Percentiles rank a stretch among this genome's conserved stretches.
phyloP scores from a whole-genome alignment of 306 rosid species.

The Sicyos edulis region DNA sequence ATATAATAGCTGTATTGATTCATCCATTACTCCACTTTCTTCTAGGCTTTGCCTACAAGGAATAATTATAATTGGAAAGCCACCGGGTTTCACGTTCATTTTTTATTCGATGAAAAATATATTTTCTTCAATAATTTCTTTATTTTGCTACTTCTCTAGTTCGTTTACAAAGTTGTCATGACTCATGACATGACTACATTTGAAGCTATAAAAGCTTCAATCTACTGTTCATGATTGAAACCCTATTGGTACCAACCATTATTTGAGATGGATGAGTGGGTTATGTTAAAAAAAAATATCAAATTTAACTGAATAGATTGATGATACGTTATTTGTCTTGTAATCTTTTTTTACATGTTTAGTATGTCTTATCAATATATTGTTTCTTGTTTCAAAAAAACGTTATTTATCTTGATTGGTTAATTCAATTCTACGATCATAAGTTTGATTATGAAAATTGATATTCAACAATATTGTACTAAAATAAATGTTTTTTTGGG shows the following conservation, averaged over 20 bases:
- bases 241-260: neutral
- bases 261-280: neutral
- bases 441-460: too few species aligned
- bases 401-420: too few species aligned
- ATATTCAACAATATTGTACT: too few species aligned
- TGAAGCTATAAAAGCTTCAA: neutral
- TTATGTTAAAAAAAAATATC: too few species aligned
- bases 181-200: slow-evolving; percentile 5
- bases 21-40: slow-evolving; percentile 11
- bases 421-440: too few species aligned
- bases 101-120: neutral
- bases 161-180: neutral
- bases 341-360: too few species aligned
- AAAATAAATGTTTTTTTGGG: too few species aligned
- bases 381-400: too few species aligned
- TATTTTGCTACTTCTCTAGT: neutral
- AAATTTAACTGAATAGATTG: too few species aligned
- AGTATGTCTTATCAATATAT: too few species aligned
- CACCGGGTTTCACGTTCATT: slow-evolving; percentile 15
- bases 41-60: neutral
- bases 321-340: too few species aligned
- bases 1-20: slow-evolving; percentile 21
- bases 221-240: neutral
- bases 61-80: slow-evolving; percentile 18
- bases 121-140: neutral